Evolutionary conservation across 2,329 filamentous ascomycete species (phyloP).

Genomic region (Aureobasidium sp.): DNA sequence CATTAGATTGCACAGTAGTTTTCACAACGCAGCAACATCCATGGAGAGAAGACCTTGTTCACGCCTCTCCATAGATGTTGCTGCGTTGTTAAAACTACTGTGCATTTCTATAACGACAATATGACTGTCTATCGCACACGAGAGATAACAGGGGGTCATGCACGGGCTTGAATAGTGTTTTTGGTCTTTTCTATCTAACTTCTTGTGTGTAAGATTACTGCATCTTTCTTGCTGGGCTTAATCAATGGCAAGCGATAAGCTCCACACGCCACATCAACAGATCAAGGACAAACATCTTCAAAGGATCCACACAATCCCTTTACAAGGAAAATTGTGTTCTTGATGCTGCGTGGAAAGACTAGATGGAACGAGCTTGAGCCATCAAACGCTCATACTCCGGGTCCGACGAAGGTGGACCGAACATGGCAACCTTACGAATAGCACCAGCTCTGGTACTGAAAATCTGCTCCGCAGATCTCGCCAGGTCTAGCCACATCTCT

Average conservation of each 20-base stretch:
- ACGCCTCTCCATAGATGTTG: too few species aligned
- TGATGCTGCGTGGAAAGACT: too few species aligned
- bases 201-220: too few species aligned
- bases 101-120: too few species aligned
- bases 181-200: not conserved
- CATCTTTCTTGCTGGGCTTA: not conserved
- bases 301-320: not conserved
- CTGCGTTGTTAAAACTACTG: too few species aligned
- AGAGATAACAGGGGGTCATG: not conserved
- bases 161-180: not conserved
- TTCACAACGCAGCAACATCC: too few species aligned
- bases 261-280: not conserved
- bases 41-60: too few species aligned
- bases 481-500: not conserved
- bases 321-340: too few species aligned
- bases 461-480: not conserved
- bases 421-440: not conserved
- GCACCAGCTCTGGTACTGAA: not conserved
- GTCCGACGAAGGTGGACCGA: not conserved
- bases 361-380: not conserved
- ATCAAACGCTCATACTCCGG: not conserved
- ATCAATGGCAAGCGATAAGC: not conserved
- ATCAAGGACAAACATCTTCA: not conserved
- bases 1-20: too few species aligned
- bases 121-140: too few species aligned